Conservation (phyloP, 2,329 filamentous ascomycete species). For the Claviceps arundinis region DNA sequence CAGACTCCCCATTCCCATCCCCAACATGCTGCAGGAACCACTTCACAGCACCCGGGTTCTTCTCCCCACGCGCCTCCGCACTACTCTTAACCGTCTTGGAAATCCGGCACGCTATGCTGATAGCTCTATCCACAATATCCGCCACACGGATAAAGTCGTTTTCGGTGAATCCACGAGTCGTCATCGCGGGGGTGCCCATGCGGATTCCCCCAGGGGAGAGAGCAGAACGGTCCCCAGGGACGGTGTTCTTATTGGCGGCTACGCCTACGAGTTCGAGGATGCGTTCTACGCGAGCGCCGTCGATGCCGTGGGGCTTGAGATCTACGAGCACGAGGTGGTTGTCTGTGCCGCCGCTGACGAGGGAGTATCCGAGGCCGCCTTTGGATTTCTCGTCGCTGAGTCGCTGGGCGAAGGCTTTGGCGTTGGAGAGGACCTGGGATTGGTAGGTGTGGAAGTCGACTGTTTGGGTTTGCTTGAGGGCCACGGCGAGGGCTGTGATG, state of each 20-base stretch:
- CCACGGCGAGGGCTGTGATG: slow-evolving; percentile 88
- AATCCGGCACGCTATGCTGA: slow-evolving; percentile 63
- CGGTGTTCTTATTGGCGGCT: slow-evolving; percentile 98
- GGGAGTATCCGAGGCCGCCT: slow-evolving; percentile 68
- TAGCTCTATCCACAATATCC: slow-evolving; percentile 72
- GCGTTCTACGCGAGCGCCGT: slow-evolving; percentile 80
- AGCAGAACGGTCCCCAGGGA: slow-evolving; percentile 87
- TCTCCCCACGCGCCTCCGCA: slow-evolving; percentile 54
- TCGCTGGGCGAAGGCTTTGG: slow-evolving; percentile 67
- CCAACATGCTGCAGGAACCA: slow-evolving; percentile 56
- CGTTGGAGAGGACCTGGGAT: slow-evolving; percentile 76
- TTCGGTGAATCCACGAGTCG: slow-evolving; percentile 80
- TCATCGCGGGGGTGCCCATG: slow-evolving; percentile 96
- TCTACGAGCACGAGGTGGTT: slow-evolving; percentile 93
- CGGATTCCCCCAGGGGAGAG: slow-evolving; percentile 86
- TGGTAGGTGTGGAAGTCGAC: slow-evolving; percentile 91
- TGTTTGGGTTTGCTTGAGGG: slow-evolving; percentile 81
- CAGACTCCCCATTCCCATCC: slow-evolving; percentile 51
- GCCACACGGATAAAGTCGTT: slow-evolving; percentile 80
- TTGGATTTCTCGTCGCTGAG: slow-evolving; percentile 56
- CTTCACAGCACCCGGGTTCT: slow-evolving; percentile 50
- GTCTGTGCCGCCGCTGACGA: slow-evolving; percentile 90
- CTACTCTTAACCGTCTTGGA: slow-evolving; percentile 59
- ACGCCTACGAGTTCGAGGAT: slow-evolving; percentile 87
- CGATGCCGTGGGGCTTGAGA: slow-evolving; percentile 75